These are phyloP conservation scores for Ustilaginoidea virens DNA, from an alignment of 2,329 filamentous ascomycete genomes.

Conservation along the genomic window DNA sequence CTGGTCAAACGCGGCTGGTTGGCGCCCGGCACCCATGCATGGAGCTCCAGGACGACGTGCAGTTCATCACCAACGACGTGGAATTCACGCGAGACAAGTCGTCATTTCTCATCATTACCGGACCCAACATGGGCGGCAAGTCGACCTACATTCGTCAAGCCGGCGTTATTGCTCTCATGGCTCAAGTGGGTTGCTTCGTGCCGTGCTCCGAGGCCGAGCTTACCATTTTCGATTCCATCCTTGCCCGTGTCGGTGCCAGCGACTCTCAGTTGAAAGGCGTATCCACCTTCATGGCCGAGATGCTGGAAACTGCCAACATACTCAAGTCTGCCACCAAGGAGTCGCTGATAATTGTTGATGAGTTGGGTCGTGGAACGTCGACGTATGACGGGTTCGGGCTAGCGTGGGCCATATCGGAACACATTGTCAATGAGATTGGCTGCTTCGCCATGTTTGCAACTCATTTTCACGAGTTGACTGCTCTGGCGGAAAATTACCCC, in stretches of 20 bases:
- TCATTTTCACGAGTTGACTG: conserved; percentile 95
- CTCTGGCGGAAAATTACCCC: conserved; percentile 69
- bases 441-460: conserved; percentile 94
- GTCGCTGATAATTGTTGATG: conserved; percentile 95
- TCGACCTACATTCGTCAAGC: conserved; percentile 97
- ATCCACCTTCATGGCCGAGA: conserved; percentile 98
- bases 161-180: conserved; percentile 92
- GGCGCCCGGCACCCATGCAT: conserved; percentile 94
- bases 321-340: conserved; percentile 92
- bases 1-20: conserved; percentile 76
- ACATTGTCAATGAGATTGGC: conserved; percentile 89
- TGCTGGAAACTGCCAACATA: conserved; percentile 97
- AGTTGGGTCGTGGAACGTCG: conserved; percentile 88
- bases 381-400: conserved; percentile 97
- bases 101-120: conserved; percentile 91
- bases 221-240: conserved; percentile 91
- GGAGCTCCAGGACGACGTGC: conserved; percentile 96
- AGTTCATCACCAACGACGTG: conserved; percentile 97
- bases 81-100: conserved; percentile 62
- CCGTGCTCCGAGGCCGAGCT: conserved; percentile 82
- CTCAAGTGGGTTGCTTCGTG: conserved; percentile 91
- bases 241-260: conserved; percentile 87
- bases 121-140: conserved; percentile 98
- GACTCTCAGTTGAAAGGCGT: conserved; percentile 97
- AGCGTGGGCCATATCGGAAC: conserved; percentile 98